A percentile compares a stretch with the other conserved stretches of the same genome.
Evolutionary conservation across 768 basidiomycete genomes (phyloP).

Genomic region (Boletus rubroflammeus): DNA sequence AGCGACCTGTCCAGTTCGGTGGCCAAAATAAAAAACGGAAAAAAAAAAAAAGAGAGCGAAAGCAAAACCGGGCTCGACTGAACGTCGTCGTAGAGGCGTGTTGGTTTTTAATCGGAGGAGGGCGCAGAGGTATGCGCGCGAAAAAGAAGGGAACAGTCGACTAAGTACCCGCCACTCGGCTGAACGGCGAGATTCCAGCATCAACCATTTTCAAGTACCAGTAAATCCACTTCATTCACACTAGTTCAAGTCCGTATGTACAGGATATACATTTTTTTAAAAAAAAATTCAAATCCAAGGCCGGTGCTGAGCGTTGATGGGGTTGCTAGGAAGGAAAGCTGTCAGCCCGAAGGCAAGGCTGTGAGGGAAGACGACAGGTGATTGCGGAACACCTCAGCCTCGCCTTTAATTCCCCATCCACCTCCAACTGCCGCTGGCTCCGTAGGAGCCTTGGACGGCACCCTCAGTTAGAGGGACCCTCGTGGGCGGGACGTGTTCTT

Average conservation of each 20-base stretch:
- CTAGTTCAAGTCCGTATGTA: background rate
- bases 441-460: slow-evolving; percentile 27
- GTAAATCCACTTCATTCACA: background rate
- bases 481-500: slow-evolving; percentile 64
- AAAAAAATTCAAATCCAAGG: background rate
- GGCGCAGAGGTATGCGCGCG: slow-evolving; percentile 5
- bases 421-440: slow-evolving; percentile 51
- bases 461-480: slow-evolving; percentile 34
- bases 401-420: slow-evolving; percentile 82
- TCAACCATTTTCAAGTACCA: no score
- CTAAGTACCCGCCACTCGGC: slow-evolving; percentile 17
- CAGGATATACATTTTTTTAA: no score
- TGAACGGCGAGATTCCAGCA: background rate
- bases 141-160: slow-evolving; percentile 7
- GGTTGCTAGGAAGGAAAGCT: background rate
- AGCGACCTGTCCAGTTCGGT: background rate
- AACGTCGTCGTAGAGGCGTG: slow-evolving; percentile 3
- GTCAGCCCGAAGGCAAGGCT: slow-evolving; percentile 2
- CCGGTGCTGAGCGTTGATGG: background rate
- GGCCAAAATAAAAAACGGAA: slow-evolving; percentile 1
- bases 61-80: no score
- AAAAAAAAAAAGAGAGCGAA: slow-evolving; percentile 1
- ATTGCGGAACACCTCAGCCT: slow-evolving; percentile 61
- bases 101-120: slow-evolving; percentile 8
- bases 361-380: background rate